Percentiles rank a stretch among this genome's conserved stretches.
Evolutionary conservation across 768 basidiomycete species (phyloP).

Genomic region (Coprinellus aureogranulatus): DNA sequence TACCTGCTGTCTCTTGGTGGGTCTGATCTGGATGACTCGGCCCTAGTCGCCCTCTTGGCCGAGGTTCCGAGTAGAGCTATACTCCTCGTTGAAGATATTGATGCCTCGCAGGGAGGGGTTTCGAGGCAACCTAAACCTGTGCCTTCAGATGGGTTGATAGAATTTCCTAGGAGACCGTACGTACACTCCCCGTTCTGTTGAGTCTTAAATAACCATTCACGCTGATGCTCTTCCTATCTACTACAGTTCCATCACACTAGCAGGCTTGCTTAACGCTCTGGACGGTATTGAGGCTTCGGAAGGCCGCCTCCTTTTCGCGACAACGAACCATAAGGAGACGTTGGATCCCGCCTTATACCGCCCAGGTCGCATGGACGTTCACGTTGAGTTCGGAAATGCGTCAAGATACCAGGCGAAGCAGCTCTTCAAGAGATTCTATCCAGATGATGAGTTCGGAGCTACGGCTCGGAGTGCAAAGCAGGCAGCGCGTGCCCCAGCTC

Average conservation of each 20-base stretch:
- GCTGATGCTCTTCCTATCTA: too few relatives aligned
- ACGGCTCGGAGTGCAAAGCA: too few relatives aligned
- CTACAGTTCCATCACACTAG: slow-evolving; percentile 46
- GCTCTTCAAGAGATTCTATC: slow-evolving; percentile 61
- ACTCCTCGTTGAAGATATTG: slow-evolving; percentile 72
- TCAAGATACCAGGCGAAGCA: slow-evolving; percentile 55
- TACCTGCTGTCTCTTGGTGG: slow-evolving; percentile 64
- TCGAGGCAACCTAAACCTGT: too few relatives aligned
- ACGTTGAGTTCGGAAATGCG: slow-evolving; percentile 63
- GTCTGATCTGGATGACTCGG: slow-evolving; percentile 53
- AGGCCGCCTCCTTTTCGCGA: slow-evolving; percentile 62
- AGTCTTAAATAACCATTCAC: too few relatives aligned
- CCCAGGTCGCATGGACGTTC: slow-evolving; percentile 67
- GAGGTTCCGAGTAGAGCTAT: slow-evolving; percentile 55
- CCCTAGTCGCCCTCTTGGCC: slow-evolving; percentile 50
- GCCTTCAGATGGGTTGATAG: too few relatives aligned
- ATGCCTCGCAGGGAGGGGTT: slow-evolving; percentile 41
- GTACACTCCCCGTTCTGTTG: too few relatives aligned
- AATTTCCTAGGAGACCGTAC: too few relatives aligned
- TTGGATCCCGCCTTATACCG: slow-evolving; percentile 66
- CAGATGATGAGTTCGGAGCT: slow-evolving; percentile 25
- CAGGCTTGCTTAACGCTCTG: slow-evolving; percentile 65
- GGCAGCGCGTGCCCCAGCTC: too few relatives aligned
- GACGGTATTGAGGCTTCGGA: slow-evolving; percentile 58
- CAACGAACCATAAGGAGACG: slow-evolving; percentile 58